Percentiles rank a stretch among this genome's conserved stretches.
Conservation (phyloP, 352 stramenopile species). For the Peronospora destructor region DNA sequence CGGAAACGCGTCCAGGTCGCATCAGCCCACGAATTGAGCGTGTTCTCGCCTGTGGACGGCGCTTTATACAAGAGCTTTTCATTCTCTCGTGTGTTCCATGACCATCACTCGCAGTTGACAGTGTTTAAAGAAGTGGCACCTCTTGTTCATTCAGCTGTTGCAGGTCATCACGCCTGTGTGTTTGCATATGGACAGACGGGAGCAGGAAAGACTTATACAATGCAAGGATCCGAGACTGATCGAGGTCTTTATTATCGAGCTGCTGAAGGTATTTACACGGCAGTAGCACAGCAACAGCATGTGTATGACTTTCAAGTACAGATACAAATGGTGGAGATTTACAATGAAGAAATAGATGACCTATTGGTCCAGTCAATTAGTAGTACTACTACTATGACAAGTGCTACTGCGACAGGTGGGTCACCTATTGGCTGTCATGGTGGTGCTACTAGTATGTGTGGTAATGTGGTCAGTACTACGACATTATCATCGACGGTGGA, state of each 20-base stretch:
- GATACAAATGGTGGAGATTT: constrained; percentile 76
- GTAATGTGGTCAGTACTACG: constrained; percentile 8
- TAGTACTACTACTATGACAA: background rate
- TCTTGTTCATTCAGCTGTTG: constrained; percentile 81
- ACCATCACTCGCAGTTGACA: constrained; percentile 72
- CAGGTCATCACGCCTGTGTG: constrained; percentile 91
- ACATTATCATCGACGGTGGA: constrained; percentile 31
- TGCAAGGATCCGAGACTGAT: constrained; percentile 34
- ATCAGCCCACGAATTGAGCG: constrained; percentile 30
- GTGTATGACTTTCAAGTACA: constrained; percentile 43
- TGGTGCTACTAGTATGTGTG: constrained; percentile 30
- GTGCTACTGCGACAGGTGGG: background rate
- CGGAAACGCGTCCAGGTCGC: constrained; percentile 29
- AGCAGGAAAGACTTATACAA: constrained; percentile 32
- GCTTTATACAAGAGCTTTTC: constrained; percentile 76
- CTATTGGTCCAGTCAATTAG: constrained; percentile 28
- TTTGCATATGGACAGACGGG: constrained; percentile 92
- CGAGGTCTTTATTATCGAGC: constrained; percentile 44
- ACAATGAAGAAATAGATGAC: constrained; percentile 85
- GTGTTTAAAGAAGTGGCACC: constrained; percentile 91
- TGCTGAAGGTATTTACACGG: constrained; percentile 38
- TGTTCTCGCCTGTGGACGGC: constrained; percentile 38
- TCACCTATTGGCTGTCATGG: constrained; percentile 51
- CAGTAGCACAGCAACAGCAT: constrained; percentile 32
- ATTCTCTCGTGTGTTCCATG: constrained; percentile 80